Base-by-base conservation (phyloP, 306 rosid species). In the Abrus precatorius region DNA sequence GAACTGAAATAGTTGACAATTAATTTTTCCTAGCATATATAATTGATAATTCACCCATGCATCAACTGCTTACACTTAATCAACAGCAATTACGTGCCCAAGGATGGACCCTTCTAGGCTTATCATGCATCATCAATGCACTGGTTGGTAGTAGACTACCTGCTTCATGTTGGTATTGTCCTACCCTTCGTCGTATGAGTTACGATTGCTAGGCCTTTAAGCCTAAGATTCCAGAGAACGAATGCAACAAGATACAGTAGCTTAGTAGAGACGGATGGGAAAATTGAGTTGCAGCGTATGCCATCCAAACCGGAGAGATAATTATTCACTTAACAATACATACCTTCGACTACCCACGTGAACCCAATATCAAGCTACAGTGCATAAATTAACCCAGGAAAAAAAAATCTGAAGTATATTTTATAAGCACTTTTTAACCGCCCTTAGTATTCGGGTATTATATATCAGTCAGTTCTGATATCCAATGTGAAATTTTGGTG, bases 151-250 rank as follows among this genome's bases (percentile, higher is more conserved):
- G 34, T 66, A 27, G 77, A 73, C 38, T 41, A 55, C 49, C 43
- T 6, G 45, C 76, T 30, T 69, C 14, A 43, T 49, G 62, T 47
- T 36, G 54, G 55, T 45, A 59, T 63, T 44, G 70, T 70, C 79
- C 76, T 34, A 68, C 78, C 53, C 69, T 20, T 48, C 28, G 73
- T 72, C 43, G 72, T 72, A 38, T 70, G 48, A 69, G 72, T 84
- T 66, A 60, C 76, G 60, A 75, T 87, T 76, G 80, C 92, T 86
- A 90, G 75, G 57, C 67, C 90, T 71, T 69, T 38, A 92, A 89
- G 94, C 72, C 82, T 80, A 86, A 80, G 84, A 56, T 56, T 77
- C 48, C 70, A 72, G 33, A 59, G 63, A 74, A 56, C 55, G 66
- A 75, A 72, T 55, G 33, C 30, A 52, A 66, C 78, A 85, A 79